These are phyloP conservation scores for Thielaviopsis punctulata DNA, from an alignment of 2,329 filamentous ascomycete genomes.

Conservation along the genomic window DNA sequence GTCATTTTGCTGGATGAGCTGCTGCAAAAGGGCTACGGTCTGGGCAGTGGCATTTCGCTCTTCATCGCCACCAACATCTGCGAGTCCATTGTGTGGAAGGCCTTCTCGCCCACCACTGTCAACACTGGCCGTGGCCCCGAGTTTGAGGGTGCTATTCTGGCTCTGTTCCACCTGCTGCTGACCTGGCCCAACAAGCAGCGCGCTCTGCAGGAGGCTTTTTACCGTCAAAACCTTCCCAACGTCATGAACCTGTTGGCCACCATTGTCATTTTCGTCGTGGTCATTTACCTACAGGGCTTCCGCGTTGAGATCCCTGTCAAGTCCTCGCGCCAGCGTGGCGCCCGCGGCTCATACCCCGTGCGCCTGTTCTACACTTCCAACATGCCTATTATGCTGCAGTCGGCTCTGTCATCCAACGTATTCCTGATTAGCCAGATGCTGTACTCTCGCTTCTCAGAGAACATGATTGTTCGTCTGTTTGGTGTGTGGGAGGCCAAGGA, in stretches of 20 bases:
- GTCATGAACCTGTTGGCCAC: conserved; percentile 97
- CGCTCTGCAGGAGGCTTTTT: conserved; percentile 95
- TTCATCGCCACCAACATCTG: conserved; percentile 99
- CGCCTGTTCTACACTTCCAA: conserved; percentile 99
- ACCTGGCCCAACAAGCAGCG: conserved; percentile 99
- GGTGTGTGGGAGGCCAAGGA: conserved; percentile 98
- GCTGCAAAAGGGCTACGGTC: conserved; percentile 96
- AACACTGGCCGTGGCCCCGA: conserved; percentile 98
- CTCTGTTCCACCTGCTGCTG: conserved; percentile 90
- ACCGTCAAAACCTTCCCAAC: conserved; percentile 97
- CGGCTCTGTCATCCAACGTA: conserved; percentile 93
- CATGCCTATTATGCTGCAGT: conserved; percentile 99
- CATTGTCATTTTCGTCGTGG: conserved; percentile 80
- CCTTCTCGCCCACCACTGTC: conserved; percentile 96
- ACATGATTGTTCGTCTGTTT: conserved; percentile 91
- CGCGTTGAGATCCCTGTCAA: conserved; percentile 99
- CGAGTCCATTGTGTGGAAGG: conserved; percentile 99
- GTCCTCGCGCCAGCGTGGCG: conserved; percentile 95
- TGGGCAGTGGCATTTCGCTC: conserved; percentile 94
- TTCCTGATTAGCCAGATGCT: conserved; percentile 99
- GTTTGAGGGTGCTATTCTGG: conserved; percentile 96
- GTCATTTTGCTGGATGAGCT: conserved; percentile 98
- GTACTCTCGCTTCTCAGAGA: conserved; percentile 97
- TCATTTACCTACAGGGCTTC: conserved; percentile 99
- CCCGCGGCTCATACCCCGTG: conserved; percentile 93